Conservation (phyloP, 2,329 filamentous ascomycete genomes). For the Phyllosticta citrichinensis region DNA sequence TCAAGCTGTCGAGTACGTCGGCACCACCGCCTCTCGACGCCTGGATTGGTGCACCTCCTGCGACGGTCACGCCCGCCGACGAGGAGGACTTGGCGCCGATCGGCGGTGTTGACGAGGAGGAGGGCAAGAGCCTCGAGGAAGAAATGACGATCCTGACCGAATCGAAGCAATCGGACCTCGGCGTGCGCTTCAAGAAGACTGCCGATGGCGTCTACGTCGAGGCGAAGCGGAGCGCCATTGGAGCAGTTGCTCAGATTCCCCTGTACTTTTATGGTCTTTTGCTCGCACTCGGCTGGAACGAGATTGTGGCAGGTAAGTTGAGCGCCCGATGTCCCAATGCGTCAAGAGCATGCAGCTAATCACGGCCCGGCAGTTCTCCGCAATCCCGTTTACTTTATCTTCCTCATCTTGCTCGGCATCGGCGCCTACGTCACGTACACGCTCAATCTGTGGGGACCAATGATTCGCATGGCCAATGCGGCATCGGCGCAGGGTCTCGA, state of each 20-base stretch:
- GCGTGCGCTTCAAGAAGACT: slow-evolving; percentile 94
- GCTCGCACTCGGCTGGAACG: slow-evolving; percentile 94
- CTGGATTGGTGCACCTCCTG: slow-evolving; percentile 73
- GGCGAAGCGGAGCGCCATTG: slow-evolving; percentile 92
- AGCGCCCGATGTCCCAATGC: too few relatives aligned
- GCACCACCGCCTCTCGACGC: slow-evolving; percentile 69
- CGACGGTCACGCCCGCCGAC: slow-evolving; percentile 65
- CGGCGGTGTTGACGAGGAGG: slow-evolving; percentile 87
- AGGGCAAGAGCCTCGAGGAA: slow-evolving; percentile 88
- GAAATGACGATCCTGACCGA: slow-evolving; percentile 94
- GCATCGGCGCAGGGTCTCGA: slow-evolving; percentile 78
- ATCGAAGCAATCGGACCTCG: slow-evolving; percentile 80
- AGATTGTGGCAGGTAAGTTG: slow-evolving; percentile 78
- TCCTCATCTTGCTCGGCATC: slow-evolving; percentile 66
- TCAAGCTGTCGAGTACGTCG: slow-evolving; percentile 66
- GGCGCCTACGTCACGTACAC: slow-evolving; percentile 85
- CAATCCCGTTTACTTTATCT: slow-evolving; percentile 86
- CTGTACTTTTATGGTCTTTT: slow-evolving; percentile 89
- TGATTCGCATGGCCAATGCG: slow-evolving; percentile 89
- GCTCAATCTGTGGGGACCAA: slow-evolving; percentile 90
- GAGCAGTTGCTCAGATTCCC: slow-evolving; percentile 86
- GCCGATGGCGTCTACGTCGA: slow-evolving; percentile 97
- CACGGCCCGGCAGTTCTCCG: slow-evolving; percentile 57
- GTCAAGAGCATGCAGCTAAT: too few relatives aligned
- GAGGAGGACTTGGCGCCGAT: slow-evolving; percentile 86